Evolutionary conservation across 2,329 filamentous ascomycete species (phyloP), one percentile per base, ranked within the genome.

Genomic region (Calonectria pseudoturangicola): DNA sequence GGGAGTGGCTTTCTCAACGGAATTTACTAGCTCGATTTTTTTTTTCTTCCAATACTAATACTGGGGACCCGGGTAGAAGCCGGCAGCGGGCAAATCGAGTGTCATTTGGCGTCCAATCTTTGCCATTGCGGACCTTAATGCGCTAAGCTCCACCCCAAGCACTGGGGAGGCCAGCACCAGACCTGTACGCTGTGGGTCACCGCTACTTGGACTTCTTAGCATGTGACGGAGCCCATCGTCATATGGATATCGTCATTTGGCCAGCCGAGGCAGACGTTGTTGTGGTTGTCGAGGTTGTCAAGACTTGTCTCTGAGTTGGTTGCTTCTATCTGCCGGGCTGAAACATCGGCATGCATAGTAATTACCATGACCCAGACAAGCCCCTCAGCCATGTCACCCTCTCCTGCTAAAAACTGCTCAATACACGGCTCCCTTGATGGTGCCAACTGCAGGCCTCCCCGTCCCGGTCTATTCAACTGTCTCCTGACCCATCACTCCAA

Each of bases 61-160:
- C 30, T 33, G 64, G 63, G 39, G 54, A 36, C 36, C 69, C 69
- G 69, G 69, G 69, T 64, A 71, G 64, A 48, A 67, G 64, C 69
- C 69, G 69, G 56, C 48, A 50, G 41, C 30, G 50, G 58, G 50
- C 63, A 47, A 28, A 36, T 56, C 62, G 27, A 67, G 48, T 60
- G 50, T 28, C 39, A 60, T 47, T 41, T 56, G 63, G 69, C 39
- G 54, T 56, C 56, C 28, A 47, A 28, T 51, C 43, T 54, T 21
- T 50, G 43, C 45, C 15, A 28, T 51, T n/a, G 50, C 45, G 50
- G 51, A 64, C 27, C 45, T 47, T 63, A 30, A 33, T 47, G 58
- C 58, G 27, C 58, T 63, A 47, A 47, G 56, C 48, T 54, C 67
- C 58, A 58, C 62, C 36, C n/a, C 33, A 18, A 47, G 25, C 50